A percentile compares a stretch with the other conserved stretches of the same genome.
phyloP scores from a whole-genome alignment of 768 basidiomycete species.

The Mycena metata region DNA sequence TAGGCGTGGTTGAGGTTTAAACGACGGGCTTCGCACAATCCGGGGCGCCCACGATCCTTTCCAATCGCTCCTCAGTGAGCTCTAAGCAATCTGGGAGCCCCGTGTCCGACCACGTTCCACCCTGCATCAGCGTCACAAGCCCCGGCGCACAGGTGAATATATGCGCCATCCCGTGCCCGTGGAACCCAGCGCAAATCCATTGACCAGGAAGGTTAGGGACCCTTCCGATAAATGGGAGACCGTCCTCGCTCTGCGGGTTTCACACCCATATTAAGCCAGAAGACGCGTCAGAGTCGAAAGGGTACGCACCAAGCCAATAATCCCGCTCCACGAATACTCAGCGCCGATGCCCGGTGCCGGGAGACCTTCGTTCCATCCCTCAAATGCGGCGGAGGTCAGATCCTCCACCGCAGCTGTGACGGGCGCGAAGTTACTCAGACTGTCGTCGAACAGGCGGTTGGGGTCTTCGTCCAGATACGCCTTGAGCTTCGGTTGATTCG shows the following conservation, averaged over 20 bases:
- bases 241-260: slow-evolving; percentile 33
- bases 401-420: slow-evolving; percentile 36
- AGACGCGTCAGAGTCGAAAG: neutral
- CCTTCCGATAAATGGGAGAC: slow-evolving; percentile 39
- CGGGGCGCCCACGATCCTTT: slow-evolving; percentile 5
- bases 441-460: slow-evolving; percentile 32
- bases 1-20: neutral
- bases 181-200: slow-evolving; percentile 41
- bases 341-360: slow-evolving; percentile 35
- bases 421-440: slow-evolving; percentile 37
- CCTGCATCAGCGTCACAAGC: slow-evolving; percentile 35
- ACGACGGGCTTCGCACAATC: slow-evolving; percentile 24
- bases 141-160: slow-evolving; percentile 33
- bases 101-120: slow-evolving; percentile 36
- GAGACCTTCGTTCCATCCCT: slow-evolving; percentile 34
- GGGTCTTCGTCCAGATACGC: slow-evolving; percentile 36
- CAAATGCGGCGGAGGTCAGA: slow-evolving; percentile 29
- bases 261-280: too few species aligned
- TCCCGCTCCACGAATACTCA: slow-evolving; percentile 40
- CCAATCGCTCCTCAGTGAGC: slow-evolving; percentile 30
- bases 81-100: slow-evolving; percentile 38
- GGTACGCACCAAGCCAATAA: slow-evolving; percentile 35
- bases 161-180: slow-evolving; percentile 42
- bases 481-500: slow-evolving; percentile 31
- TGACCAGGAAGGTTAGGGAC: slow-evolving; percentile 38